A percentile compares a stretch with the other conserved stretches of the same genome.
These are phyloP conservation scores for Neopestalotiopsis sp. DNA, from an alignment of 2,329 filamentous ascomycete species.

Conservation along the genomic window DNA sequence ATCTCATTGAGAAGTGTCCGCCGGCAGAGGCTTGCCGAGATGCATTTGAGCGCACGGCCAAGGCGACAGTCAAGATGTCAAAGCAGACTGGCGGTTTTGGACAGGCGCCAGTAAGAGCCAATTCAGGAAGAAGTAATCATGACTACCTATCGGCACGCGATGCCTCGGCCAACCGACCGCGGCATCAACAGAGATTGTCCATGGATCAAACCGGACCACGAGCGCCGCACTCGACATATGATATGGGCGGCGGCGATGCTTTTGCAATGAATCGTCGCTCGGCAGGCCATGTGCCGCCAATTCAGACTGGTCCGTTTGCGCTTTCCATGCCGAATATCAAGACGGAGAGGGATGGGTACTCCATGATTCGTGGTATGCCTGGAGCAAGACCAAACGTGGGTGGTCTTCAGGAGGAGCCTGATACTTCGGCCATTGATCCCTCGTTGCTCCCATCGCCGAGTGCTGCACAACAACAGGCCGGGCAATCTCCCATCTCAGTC, in stretches of 20 bases:
- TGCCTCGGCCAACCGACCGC: slow-evolving; percentile 35
- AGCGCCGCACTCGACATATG: slow-evolving; percentile 23
- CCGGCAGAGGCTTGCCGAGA: slow-evolving; percentile 94
- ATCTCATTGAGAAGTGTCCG: slow-evolving; percentile 92
- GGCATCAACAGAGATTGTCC: slow-evolving; percentile 23
- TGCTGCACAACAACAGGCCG: slow-evolving; percentile 31
- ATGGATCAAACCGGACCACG: slow-evolving; percentile 30
- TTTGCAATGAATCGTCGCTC: slow-evolving; percentile 25
- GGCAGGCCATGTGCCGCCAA: slow-evolving; percentile 26
- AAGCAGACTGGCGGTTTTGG: slow-evolving; percentile 86
- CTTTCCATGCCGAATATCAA: slow-evolving; percentile 39
- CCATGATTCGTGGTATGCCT: slow-evolving; percentile 45
- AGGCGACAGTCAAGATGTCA: slow-evolving; percentile 94
- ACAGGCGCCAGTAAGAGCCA: slow-evolving; percentile 38
- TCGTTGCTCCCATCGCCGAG: slow-evolving; percentile 51
- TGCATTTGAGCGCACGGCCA: slow-evolving; percentile 93
- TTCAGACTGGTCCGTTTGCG: slow-evolving; percentile 33
- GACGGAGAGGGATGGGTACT: slow-evolving; percentile 43
- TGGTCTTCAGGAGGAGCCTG: slow-evolving; percentile 33
- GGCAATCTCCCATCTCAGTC: slow-evolving; percentile 38
- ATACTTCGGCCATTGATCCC: slow-evolving; percentile 46
- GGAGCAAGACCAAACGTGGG: slow-evolving; percentile 41
- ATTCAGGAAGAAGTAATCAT: slow-evolving; percentile 28
- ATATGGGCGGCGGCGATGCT: slow-evolving; percentile 23
- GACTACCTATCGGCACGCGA: slow-evolving; percentile 38